These are phyloP conservation scores for Castanospermum australe DNA, from an alignment of 306 rosid genomes.

Conservation along the genomic window DNA sequence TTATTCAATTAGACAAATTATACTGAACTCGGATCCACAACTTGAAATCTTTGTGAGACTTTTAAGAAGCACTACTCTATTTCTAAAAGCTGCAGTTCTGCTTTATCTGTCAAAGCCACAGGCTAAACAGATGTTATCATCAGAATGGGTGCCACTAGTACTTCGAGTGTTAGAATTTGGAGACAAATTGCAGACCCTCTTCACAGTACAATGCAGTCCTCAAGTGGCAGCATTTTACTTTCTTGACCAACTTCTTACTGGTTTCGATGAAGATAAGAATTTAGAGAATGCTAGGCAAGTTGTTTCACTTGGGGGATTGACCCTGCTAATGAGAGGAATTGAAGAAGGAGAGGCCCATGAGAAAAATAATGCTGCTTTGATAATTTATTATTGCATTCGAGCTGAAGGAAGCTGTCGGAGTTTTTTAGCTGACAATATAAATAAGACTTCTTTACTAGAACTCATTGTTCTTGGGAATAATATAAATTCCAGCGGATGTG, in stretches of 20 bases:
- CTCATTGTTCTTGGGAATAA: slow-evolving; percentile 50
- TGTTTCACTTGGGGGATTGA: slow-evolving; percentile 66
- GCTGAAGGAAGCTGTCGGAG: slow-evolving; percentile 72
- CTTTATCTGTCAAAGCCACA: slow-evolving; percentile 60
- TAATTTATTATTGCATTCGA: slow-evolving; percentile 47
- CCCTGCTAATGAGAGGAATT: slow-evolving; percentile 45
- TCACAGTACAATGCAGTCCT: slow-evolving; percentile 58
- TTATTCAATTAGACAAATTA: slow-evolving; percentile 30
- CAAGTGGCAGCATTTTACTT: slow-evolving; percentile 68
- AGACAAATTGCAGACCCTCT: slow-evolving; percentile 54
- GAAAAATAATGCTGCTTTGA: slow-evolving; percentile 43
- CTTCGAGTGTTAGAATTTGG: slow-evolving; percentile 73
- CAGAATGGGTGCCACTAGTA: slow-evolving; percentile 66
- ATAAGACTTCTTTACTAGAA: slow-evolving; percentile 50
- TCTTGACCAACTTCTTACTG: slow-evolving; percentile 59
- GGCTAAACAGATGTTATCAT: slow-evolving; percentile 66
- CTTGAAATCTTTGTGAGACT: slow-evolving; percentile 58
- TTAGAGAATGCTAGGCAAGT: slow-evolving; percentile 65
- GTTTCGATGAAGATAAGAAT: slow-evolving; percentile 69
- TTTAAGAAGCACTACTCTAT: slow-evolving; percentile 53
- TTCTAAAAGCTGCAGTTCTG: slow-evolving; percentile 68
- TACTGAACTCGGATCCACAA: slow-evolving; percentile 62
- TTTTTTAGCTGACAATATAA: slow-evolving; percentile 58
- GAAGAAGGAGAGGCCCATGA: slow-evolving; percentile 55
- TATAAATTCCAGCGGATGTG: slow-evolving; percentile 30